Evolutionary conservation across 345 rosid genomes (phyloP), one percentile per base, ranked within the genome.

Genomic region (Camelina laxa): DNA sequence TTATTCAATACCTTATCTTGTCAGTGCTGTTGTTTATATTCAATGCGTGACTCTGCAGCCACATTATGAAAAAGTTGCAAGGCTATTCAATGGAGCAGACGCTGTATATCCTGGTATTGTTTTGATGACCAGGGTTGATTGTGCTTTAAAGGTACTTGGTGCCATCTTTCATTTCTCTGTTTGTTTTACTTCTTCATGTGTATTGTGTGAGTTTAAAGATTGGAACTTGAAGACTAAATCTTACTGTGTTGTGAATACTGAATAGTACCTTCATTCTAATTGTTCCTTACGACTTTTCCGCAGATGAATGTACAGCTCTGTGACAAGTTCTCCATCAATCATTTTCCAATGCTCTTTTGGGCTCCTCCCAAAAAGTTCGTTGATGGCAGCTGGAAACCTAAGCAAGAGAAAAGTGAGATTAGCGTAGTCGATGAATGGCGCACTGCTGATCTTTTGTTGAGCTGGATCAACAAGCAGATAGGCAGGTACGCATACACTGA

Each of bases 271-370:
- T 35, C 49, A 8, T 57, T 65, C 48, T 63, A 54, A 59, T 54
- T 57, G 75, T 22, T 36, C 6, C 6, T 54, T 80, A 63, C 71
- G 62, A 82, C 72, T 82, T 83, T 69, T 82, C 77, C 84, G 78
- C 93, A 96, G 98, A 83, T 84, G 82, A 96, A 96, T 75, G 83
- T 42, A 63, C 82, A 92, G 83, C 94, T 96, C 36, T 96, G 99
- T 79, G 91, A 89, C 63, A 86, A 81, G 70, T 96, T 86, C 84
- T 91, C 97, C 58, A 93, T 96, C 35, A 55, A 84, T 74, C 95
- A 84, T 70, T 92, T 88, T 83, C 98, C 99, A 35, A 88, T 96
- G 96, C 92, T 96, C 75, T 84, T 92, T 59, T 96, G 99, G 98
- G 91, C 83, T 7, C 79, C 84, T 39, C 85, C 99, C 20, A 77